A percentile compares a stretch with the other conserved stretches of the same genome.
phyloP scores from a whole-genome alignment of 257 asterid genomes.

The Solanum bulbocastanum region DNA sequence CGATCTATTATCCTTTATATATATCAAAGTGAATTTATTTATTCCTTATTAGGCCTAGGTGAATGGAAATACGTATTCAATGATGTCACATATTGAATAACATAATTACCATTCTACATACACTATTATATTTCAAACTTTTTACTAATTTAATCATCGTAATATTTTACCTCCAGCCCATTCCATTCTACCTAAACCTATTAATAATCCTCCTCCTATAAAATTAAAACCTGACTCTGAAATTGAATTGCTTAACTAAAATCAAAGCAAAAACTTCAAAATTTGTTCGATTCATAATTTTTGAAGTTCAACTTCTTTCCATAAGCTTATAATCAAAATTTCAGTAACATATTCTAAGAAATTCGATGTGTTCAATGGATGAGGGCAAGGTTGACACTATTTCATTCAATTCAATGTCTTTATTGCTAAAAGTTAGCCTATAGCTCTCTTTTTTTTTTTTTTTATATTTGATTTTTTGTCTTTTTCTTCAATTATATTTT shows the following conservation, averaged over 20 bases:
- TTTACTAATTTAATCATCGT: neutral
- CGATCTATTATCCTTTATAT: no score
- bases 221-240: neutral
- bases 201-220: no score
- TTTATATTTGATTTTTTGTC: no score
- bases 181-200: neutral
- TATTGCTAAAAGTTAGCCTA: neutral
- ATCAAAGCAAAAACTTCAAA: neutral
- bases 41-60: neutral
- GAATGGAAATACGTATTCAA: neutral
- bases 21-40: no score
- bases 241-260: neutral
- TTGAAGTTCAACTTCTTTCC: no score
- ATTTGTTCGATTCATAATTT: no score
- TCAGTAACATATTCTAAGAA: no score
- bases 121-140: neutral
- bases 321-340: neutral
- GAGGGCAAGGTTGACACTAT: neutral
- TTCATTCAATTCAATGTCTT: no score
- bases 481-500: neutral
- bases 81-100: neutral
- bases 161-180: neutral
- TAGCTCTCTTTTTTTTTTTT: fast-evolving
- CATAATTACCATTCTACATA: neutral
- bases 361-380: neutral